phyloP scores from a whole-genome alignment of 192 early-diverging fungal genomes.

The Backusella tuberculispora region DNA sequence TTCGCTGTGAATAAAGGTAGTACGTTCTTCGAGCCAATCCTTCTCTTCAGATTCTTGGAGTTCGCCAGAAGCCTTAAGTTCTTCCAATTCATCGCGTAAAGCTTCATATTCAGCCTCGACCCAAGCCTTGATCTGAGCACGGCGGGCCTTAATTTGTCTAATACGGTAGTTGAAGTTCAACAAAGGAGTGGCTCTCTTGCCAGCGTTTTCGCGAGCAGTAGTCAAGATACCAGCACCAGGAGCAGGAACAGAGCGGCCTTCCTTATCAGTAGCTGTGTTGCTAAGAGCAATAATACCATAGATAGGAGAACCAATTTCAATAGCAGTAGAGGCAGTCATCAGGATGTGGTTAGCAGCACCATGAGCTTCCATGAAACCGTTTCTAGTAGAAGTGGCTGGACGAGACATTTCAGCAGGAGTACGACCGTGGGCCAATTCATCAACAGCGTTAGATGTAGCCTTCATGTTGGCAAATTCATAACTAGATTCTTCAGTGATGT shows the following conservation, averaged over 20 bases:
- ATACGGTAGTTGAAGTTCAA: conserved; percentile 85
- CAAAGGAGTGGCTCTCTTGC: conserved; percentile 58
- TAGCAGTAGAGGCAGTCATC: conserved; percentile 85
- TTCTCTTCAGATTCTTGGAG: conserved; percentile 49
- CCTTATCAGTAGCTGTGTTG: conserved; percentile 93
- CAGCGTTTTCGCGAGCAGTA: conserved; percentile 76
- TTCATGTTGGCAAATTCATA: conserved; percentile 98
- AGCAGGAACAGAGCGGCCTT: conserved; percentile 91
- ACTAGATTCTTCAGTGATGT: conserved; percentile 91
- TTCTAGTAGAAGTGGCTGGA: conserved; percentile 86
- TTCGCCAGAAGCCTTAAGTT: conserved; percentile 51
- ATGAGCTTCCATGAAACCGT: conserved; percentile 92
- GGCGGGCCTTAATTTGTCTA: conserved; percentile 72
- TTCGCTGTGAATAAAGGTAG: conserved; percentile 56
- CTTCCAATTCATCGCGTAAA: conserved; percentile 68
- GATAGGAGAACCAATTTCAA: conserved; percentile 93
- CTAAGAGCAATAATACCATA: conserved; percentile 89
- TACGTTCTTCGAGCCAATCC: conserved; percentile 49
- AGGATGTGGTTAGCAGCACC: conserved; percentile 89
- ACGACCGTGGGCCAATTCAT: conserved; percentile 87
- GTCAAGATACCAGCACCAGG: conserved; percentile 94
- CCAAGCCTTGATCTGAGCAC: conserved; percentile 80
- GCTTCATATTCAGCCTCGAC: conserved; percentile 75
- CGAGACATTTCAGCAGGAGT: conserved; percentile 88
- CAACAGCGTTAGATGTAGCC: conserved; percentile 82